Conservation (phyloP, 2,329 filamentous ascomycete genomes). For the Daldinia sp. region DNA sequence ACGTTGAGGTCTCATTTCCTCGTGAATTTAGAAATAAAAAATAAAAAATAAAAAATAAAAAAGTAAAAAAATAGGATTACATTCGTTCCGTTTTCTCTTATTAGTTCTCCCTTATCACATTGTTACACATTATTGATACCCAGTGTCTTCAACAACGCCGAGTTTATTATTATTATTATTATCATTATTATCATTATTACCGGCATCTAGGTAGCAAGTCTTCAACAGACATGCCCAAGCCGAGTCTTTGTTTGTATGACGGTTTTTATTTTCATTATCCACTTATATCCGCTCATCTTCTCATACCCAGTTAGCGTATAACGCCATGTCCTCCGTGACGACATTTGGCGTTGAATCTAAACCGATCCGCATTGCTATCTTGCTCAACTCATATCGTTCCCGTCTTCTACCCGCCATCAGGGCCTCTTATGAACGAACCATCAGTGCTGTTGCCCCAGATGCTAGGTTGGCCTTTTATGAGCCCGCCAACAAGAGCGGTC, state of each 20-base stretch:
- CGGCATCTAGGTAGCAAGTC: slow-evolving; percentile 18
- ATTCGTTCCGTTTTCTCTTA: not conserved
- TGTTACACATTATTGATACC: not conserved
- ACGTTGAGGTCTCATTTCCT: slow-evolving; percentile 2
- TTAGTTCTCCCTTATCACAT: not conserved
- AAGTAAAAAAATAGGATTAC: not conserved
- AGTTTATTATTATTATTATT: no score
- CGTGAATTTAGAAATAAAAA: no score
- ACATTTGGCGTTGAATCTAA: slow-evolving; percentile 2
- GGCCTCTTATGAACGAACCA: slow-evolving; percentile 48
- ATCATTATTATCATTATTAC: no score
- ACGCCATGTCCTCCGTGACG: slow-evolving; percentile 15
- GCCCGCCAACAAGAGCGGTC: slow-evolving; percentile 45
- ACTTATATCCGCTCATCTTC: slow-evolving; percentile 10
- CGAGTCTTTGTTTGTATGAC: slow-evolving; percentile 6
- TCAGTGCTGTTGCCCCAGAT: slow-evolving; percentile 44
- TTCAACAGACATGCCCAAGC: slow-evolving; percentile 43
- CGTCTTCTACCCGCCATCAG: slow-evolving; percentile 48
- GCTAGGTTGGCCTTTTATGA: slow-evolving; percentile 49
- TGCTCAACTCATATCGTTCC: slow-evolving; percentile 51
- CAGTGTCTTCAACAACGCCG: slow-evolving; percentile 29
- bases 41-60: no score
- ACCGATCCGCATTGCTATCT: slow-evolving; percentile 47
- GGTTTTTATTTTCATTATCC: not conserved
- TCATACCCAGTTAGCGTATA: slow-evolving; percentile 7